A percentile compares a stretch with the other conserved stretches of the same genome.
These are phyloP conservation scores for Melampsora larici-populina DNA, from an alignment of 1,284 basidiomycete genomes.

Conservation along the genomic window DNA sequence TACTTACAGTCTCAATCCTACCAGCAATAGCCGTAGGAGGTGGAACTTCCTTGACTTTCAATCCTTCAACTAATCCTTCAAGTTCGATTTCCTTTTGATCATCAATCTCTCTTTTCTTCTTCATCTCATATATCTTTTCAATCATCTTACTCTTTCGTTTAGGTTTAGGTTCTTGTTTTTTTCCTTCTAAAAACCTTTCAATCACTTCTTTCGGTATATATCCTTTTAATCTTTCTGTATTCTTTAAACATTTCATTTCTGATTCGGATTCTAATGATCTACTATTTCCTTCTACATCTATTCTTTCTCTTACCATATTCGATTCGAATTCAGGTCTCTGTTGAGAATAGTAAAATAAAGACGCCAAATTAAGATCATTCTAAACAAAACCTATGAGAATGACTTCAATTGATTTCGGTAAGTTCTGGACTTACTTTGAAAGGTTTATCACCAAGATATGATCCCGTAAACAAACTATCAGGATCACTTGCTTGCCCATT, in stretches of 20 bases:
- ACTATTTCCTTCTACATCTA: constrained; percentile 71
- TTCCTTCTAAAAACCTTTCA: neutral
- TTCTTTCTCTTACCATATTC: constrained; percentile 79
- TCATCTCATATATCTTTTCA: neutral
- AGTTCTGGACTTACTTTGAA: constrained; percentile 17
- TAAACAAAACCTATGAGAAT: neutral
- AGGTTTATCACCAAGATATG: neutral
- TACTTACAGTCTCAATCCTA: neutral
- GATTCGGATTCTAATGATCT: constrained; percentile 71
- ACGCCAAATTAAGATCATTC: neutral
- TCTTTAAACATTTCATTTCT: constrained; percentile 64
- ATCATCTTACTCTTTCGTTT: neutral
- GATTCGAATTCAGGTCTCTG: constrained; percentile 50
- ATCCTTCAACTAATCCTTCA: neutral
- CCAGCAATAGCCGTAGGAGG: neutral
- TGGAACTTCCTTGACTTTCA: neutral
- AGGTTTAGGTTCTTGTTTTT: neutral
- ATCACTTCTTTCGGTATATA: neutral
- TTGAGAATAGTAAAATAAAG: neutral
- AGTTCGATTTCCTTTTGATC: neutral
- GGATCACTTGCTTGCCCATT: neutral
- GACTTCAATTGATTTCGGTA: neutral
- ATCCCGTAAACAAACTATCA: neutral
- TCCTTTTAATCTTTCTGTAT: neutral
- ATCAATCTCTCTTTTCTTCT: neutral